Conservation (phyloP, 2,329 filamentous ascomycete species). For the Thielaviopsis populi region DNA sequence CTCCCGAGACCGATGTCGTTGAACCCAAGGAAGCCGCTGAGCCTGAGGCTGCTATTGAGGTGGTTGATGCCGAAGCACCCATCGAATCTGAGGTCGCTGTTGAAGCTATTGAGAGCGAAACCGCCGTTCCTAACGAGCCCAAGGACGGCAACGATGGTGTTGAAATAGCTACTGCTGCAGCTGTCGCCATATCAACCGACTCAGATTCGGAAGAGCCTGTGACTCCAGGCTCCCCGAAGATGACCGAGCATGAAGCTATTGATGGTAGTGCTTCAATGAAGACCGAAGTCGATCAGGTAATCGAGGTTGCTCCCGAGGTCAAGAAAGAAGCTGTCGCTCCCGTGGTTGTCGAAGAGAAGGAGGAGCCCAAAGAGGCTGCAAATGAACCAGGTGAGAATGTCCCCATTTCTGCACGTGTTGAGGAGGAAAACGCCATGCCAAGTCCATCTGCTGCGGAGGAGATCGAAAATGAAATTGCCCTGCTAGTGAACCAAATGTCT, state of each 20-base stretch:
- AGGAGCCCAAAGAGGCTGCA: neutral
- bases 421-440: constrained; percentile 8
- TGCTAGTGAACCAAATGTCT: constrained; percentile 8
- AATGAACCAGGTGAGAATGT: constrained; percentile 9
- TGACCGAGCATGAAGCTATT: neutral
- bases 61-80: constrained; percentile 6
- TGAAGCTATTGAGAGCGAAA: neutral
- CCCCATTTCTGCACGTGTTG: neutral
- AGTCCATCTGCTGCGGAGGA: neutral
- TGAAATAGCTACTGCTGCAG: neutral
- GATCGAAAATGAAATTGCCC: neutral
- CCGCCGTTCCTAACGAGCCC: neutral
- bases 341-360: neutral
- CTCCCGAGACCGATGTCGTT: neutral
- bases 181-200: neutral
- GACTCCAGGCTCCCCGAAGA: neutral
- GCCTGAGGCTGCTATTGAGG: neutral
- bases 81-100: neutral
- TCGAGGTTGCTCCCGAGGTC: neutral
- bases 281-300: neutral
- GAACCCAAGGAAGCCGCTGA: neutral
- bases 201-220: constrained; percentile 1
- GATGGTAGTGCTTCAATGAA: neutral
- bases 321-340: neutral
- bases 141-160: neutral